Conservation (phyloP, 1,139 yeast genomes). For the Geotrichum aggregatum region DNA sequence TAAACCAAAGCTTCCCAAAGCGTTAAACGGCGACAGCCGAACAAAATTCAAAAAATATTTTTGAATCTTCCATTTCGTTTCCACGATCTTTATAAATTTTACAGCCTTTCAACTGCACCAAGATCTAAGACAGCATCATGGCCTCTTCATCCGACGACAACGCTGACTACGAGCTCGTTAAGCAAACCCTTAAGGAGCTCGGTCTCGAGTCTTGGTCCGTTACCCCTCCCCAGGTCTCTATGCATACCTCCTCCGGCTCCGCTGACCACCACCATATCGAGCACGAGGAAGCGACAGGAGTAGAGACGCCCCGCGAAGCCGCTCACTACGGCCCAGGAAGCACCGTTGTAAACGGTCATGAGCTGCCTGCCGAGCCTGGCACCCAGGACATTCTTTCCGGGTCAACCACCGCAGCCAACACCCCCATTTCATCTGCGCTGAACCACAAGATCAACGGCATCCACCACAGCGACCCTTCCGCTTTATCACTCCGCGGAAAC, state of each 20-base stretch:
- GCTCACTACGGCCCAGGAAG: neutral
- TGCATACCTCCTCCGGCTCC: neutral
- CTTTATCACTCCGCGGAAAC: constrained; percentile 1
- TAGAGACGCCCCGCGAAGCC: neutral
- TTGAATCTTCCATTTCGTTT: too few species aligned
- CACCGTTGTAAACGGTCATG: neutral
- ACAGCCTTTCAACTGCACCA: neutral
- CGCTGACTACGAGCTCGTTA: constrained; percentile 18
- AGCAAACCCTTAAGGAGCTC: constrained; percentile 17
- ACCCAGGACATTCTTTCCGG: constrained; percentile 6
- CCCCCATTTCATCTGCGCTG: constrained; percentile 13
- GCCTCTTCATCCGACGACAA: constrained; percentile 4
- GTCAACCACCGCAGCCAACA: constrained; percentile 17
- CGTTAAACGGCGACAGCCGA: too few species aligned
- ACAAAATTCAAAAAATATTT: too few species aligned
- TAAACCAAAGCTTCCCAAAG: too few species aligned
- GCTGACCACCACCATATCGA: neutral
- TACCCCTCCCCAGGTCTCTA: constrained; percentile 12
- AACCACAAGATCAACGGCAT: neutral
- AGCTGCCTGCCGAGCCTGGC: neutral
- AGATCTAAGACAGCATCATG: too few species aligned
- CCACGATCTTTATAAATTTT: neutral
- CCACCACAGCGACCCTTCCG: constrained; percentile 3
- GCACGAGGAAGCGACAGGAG: neutral
- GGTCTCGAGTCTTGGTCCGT: constrained; percentile 21